Base-by-base conservation (phyloP, 305 asterid species). In the Petunia hybrid region DNA sequence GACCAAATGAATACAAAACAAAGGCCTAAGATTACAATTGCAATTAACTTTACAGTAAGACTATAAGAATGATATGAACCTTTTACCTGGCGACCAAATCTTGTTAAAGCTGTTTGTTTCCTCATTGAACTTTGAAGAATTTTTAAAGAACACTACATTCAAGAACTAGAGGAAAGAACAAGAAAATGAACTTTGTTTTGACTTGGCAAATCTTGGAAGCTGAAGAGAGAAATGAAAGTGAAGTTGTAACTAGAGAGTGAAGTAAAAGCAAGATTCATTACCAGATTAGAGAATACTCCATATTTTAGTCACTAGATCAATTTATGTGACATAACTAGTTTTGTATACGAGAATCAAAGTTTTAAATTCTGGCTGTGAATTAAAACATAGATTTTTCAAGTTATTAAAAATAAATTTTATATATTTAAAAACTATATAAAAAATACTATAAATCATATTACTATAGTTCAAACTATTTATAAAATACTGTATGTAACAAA, bases 1-100 rank as follows among this genome's bases (percentile, higher is more conserved):
- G 96, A 94, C 98, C 98, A 95, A 59, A 91, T 92, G 55, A 92
- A 81, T 7, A 95, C 89, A 87, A 95, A 95, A 82, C 98, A 95
- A 68, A 95, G 74, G 78, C 99, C 99, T 85, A 94, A 85, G 64
- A 91, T 86, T 70, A 92, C 92, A 22, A 88, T 93, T 10, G 92
- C 91, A 59, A 93, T 85, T 65, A 95, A 80, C 88, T 94, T 95
- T 40, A 91, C 87, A 85, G 85, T 84, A 83, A 95, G 90, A 69
- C 98, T 95, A 85, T 82, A 90, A 80, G 98, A 91, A 78, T 89
- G 93, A 75, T 91, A 90, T 59, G 99, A 91, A 82, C 95, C 92
- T 85, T 87, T 95, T 7, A 94, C 97, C 88, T 94, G 91, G 62
- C 94, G 94, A 85, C 98, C 95, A 79, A 95, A 90, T 87, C 92